phyloP scores from a whole-genome alignment of 2,329 filamentous ascomycete species.

The Trichoderma sp. region DNA sequence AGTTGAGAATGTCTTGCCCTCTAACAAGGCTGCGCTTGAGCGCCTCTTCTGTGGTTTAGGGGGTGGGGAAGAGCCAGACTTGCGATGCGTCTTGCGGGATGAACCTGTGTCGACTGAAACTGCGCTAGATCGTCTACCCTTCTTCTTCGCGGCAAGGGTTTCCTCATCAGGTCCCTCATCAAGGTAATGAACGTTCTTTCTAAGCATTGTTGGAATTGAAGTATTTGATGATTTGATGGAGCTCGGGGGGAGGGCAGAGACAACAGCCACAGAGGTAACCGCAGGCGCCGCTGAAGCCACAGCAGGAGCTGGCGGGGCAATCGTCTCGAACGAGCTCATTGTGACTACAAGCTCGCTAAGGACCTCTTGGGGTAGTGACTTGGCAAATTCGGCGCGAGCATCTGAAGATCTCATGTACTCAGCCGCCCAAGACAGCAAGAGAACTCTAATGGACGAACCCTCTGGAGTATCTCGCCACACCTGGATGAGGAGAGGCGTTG shows the following conservation, averaged over 20 bases:
- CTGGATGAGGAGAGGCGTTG: constrained; percentile 57
- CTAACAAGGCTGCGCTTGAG: constrained; percentile 33
- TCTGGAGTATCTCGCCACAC: constrained; percentile 63
- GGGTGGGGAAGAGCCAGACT: constrained; percentile 30
- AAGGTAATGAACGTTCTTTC: constrained; percentile 51
- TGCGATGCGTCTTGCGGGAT: constrained; percentile 24
- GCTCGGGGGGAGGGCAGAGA: neutral
- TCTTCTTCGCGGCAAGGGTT: constrained; percentile 38
- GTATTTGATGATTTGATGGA: neutral
- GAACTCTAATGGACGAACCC: constrained; percentile 56
- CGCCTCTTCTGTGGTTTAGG: constrained; percentile 39
- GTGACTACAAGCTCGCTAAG: constrained; percentile 61
- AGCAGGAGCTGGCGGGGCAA: neutral
- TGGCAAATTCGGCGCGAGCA: constrained; percentile 56
- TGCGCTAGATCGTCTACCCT: constrained; percentile 42
- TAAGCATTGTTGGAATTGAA: constrained; percentile 22
- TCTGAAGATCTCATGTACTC: constrained; percentile 62
- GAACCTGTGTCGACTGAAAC: neutral
- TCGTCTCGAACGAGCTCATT: constrained; percentile 54
- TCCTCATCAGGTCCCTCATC: constrained; percentile 45
- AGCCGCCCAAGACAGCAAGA: constrained; percentile 60
- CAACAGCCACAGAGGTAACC: neutral
- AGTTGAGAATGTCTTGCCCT: constrained; percentile 36
- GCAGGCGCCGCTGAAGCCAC: neutral
- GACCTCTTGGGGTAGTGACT: constrained; percentile 60